Base-by-base conservation (phyloP, 2,329 filamentous ascomycete genomes). In the Ophiosphaerella herpotricha region DNA sequence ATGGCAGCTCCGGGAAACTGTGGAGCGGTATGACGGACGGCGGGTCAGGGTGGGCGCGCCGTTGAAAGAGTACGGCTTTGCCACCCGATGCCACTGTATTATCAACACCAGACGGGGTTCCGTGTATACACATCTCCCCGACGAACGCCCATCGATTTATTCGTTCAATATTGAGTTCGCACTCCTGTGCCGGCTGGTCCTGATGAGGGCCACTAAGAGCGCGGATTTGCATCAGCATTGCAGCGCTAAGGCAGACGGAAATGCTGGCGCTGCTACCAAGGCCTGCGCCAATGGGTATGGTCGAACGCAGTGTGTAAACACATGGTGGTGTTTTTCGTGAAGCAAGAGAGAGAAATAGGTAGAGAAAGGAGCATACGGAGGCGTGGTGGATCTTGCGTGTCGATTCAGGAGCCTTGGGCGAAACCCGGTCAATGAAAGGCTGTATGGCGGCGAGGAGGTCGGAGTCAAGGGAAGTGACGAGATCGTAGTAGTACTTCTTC, bases 61-160 rank as follows among this genome's bases (percentile, higher is more conserved):
- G 83, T 66, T 93, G 88, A 76, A 96, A 99, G 2, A 97, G 80
- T 1, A 99, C 91, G 0, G 92, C 94, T 75, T 96, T 97, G 49
- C 94, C 94, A 65, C 95, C 90, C 11, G 92, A 89, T 11, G 93
- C 83, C 24, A 99, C 93, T 2, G 94, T 99, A 74, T 99, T 99
- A 75, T 99, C 94, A 37, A 99, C 90, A 0, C 94, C 94, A 0
- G 91, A 96, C 0, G 94, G 94, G 67, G 96, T 97, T 33, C 93
- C 94, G 70, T 99, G 94, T 56, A 97, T 97, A 75, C 91, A 94
- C 85, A 97, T 89, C 73, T 99, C 94, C 21, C 89, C 89, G 1
- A 99, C 94, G 73, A 97, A 97, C 0, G 94, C 92, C 94, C 95
- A 99, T 54, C 89, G 84, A 74, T 99, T 99, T 76, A 99, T 97